Evolutionary conservation across 768 basidiomycete species (phyloP).

Genomic region (Kwoniella sp.): DNA sequence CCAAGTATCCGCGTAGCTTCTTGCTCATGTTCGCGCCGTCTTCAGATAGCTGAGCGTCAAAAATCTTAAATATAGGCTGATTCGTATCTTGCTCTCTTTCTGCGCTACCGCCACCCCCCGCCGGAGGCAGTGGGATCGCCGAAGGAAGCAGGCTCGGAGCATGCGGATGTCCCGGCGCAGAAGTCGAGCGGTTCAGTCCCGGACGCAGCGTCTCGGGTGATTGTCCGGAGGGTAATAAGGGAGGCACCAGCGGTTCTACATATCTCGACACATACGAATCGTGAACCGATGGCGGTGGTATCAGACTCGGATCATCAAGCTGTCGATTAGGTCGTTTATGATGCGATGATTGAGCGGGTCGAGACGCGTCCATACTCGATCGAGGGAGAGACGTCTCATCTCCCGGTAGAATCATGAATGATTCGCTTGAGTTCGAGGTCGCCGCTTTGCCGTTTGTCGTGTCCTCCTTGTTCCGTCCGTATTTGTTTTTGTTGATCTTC

Average conservation of each 20-base stretch:
- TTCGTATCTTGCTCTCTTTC: constrained; percentile 5
- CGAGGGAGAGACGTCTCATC: constrained; percentile 7
- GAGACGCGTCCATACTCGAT: constrained; percentile 9
- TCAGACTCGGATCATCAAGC: constrained; percentile 8
- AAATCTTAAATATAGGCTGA: constrained; percentile 46
- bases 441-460: not conserved
- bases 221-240: constrained; percentile 1
- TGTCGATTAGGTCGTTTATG: not conserved
- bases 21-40: constrained; percentile 37
- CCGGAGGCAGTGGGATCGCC: not conserved
- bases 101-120: not conserved
- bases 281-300: constrained; percentile 37
- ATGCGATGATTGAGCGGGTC: not conserved
- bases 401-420: constrained; percentile 16
- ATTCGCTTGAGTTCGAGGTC: constrained; percentile 10
- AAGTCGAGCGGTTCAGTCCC: constrained; percentile 9
- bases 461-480: not conserved
- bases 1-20: constrained; percentile 40
- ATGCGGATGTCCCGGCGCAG: constrained; percentile 20
- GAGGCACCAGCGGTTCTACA: constrained; percentile 25
- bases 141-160: constrained; percentile 13
- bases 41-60: constrained; percentile 36
- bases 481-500: not conserved
- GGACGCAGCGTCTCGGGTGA: constrained; percentile 15
- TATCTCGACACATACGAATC: constrained; percentile 39